Evolutionary conservation across 1,284 basidiomycete species (phyloP), one percentile per base, ranked within the genome.

Genomic region (Cryptococcus jaspeensis): DNA sequence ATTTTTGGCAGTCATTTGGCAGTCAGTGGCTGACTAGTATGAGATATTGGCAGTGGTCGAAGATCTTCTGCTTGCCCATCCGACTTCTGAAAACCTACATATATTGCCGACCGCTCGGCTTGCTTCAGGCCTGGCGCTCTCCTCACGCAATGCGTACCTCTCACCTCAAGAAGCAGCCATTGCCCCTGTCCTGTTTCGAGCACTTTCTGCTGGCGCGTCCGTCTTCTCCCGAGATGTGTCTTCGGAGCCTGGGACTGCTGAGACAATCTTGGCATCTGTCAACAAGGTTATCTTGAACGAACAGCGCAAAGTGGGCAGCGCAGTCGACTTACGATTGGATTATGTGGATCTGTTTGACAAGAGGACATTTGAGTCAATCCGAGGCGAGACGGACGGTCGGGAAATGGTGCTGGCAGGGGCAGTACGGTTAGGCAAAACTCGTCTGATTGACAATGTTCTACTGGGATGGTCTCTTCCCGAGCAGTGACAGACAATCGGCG

Each of bases 391-490:
- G 5, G 65, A 64, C 11, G 71, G 71, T 3, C 69, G 79, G 28
- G 80, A 87, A 1, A 85, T 88, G 32, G 85, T 98, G 11, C 69
- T 98, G 56, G 94, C 90, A 64, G 95, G 92, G 1, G 94, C 93
- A 15, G 74, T 96, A 61, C 89, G 88, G 84, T 83, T 97, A 2
- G 92, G 91, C 44, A 83, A 82, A 70, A 97, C 93, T 37, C 81
- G 95, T 63, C 74, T 99, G 67, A 98, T 99, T 50, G 95, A 99
- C 75, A 99, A 99, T 74, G 75, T 97, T 40, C 78, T 95, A 42
- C 76, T 95, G 1, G 90, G 88, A 0, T 81, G 80, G 73, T 32
- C 28, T 32, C 28, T 32, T 32, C 28, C 28, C 9, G 28, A 32
- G 9, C 28, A 32, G 4, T 5, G 28, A 4, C 28, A 32, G 28